Base-by-base conservation (phyloP, 805 yeast species). In the Saccharomycopsis fibuligera region DNA sequence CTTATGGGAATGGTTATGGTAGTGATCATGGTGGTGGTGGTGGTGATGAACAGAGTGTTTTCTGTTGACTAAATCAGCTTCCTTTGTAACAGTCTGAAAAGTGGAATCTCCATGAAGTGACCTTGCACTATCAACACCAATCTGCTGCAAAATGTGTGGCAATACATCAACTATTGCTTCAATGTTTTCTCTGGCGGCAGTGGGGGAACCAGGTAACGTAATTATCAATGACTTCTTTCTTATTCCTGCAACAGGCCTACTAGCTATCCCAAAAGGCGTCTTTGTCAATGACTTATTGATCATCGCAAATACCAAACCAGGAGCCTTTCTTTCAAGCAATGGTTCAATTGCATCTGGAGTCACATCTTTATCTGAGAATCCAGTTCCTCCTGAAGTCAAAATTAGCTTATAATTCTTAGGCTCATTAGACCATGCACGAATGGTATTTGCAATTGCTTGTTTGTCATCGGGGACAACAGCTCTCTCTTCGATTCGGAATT, bases 341-440 rank as follows among this genome's bases (percentile, higher is more conserved):
- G 73, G 68, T 45, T 53, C 59, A 5, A 76, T 61, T 1, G 78
- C 77, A 44, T 76, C 81, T 0, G 80, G 80, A 2, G 81, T 75
- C 5, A 63, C 57, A 57, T 76, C 81, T 5, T 63, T 56, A 3
- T 54, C 55, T 2, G 72, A 59, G 57, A 76, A 73, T 4, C 81
- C 81, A 0, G 81, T 76, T 0, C 81, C 80, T 3, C 81, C 81
- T 25, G 72, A 61, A 0, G 78, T 72, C n/a, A 76, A 37, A 6
- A 76, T 59, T 17, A 74, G 52, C 14, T 24, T 3, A 25, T 12
- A 16, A 5, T 6, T n/a, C 17, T 6, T 21, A 5, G 23, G 23
- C 3, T 37, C 41, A 6, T 48, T 45, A 1, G 64, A 59, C 64
- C 69, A 62, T 9, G 56, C 46, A 9, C 48, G 49, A 8, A 72